Base-by-base conservation (phyloP, 2,329 filamentous ascomycete species). In the Penicillium verrucosum region DNA sequence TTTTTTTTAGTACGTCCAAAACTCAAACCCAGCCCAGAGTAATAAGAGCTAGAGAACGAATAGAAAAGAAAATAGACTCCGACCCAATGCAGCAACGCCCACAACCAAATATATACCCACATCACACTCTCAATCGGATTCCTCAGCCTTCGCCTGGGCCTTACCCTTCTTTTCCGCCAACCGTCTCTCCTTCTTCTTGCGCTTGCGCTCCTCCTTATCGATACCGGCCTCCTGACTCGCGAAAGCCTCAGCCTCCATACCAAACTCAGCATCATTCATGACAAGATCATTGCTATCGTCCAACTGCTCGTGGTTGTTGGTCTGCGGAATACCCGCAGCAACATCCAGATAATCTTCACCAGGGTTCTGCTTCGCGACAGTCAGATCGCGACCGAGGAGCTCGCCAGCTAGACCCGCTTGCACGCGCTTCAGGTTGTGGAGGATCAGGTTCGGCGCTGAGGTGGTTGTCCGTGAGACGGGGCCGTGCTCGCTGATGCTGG, bases 121-220 rank as follows among this genome's bases (percentile, higher is more conserved):
- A 41, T 49, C 54, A 52, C 44, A 57, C 42, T 64, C 45, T 64
- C 43, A 61, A 56, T 68, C 63, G 54, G 64, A 68, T 40, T 64
- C 62, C 51, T 64, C 65, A 40, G 63, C 65, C 66, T 68, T 70
- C 12, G 54, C 54, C 58, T 68, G 69, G 14, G 70, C 66, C 63
- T 70, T 73, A 30, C 71, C 68, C 71, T 71, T 75, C 61, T 71
- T 72, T 68, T 80, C 72, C 48, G 77, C 77, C 64, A 77, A 72
- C 55, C 75, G 74, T 65, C 79, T 76, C 66, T 80, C 78, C 69
- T 82, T 84, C 78, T 85, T 85, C 57, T 75, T 77, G 61, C 75
- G 75, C 71, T 81, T 84, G 59, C 81, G 75, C 53, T 80, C 79
- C 60, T 81, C 81, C 68, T 81, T 81, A 60, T 82, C 79, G 47